Base-by-base conservation (phyloP, 2,329 filamentous ascomycete species). In the Chaetomium strumarium region DNA sequence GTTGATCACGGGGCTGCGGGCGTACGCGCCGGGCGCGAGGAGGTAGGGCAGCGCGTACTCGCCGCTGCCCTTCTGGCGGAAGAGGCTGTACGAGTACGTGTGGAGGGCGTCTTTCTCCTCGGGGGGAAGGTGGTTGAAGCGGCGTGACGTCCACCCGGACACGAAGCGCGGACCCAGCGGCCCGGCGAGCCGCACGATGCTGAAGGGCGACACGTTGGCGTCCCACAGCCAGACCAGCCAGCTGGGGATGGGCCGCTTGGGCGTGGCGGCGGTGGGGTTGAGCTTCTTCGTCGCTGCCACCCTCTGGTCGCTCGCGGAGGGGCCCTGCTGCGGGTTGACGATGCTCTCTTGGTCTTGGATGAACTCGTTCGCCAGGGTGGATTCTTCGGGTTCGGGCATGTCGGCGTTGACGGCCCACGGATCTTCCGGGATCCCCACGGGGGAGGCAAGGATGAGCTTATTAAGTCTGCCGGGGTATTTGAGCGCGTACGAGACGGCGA, bases 211-310 rank as follows among this genome's bases (percentile, higher is more conserved):
- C 58, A 97, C 83, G 66, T 99, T 99, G 61, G 90, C 88, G 60
- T 99, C 93, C 93, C 93, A 99, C 5, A 99, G 81, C 72, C 91
- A 96, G 51, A 85, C 84, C 17, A 97, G 75, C 91, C 92, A 96
- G 68, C 85, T 84, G 0, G 91, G 90, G 2, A 93, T 69, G 2
- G 84, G 85, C 13, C 80, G 71, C 60, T 73, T 69, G 37, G 70
- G 72, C 14, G 71, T 65, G 51, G 64, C 52, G 53, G 65, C 62
- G n/a, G 61, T 57, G 33, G 61, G 61, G 31, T 53, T 54, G 37
- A 58, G 60, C 62, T 62, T 59, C 62, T 62, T 60, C 20, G 65
- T 62, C 20, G 65, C 62, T 17, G 62, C 62, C 17, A 63, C 61
- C n/a, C 67, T 66, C 33, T 64, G 67, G 34, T 64, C 56, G 33